These are phyloP conservation scores for Botryotinia convoluta DNA, from an alignment of 2,329 filamentous ascomycete species.

Conservation along the genomic window DNA sequence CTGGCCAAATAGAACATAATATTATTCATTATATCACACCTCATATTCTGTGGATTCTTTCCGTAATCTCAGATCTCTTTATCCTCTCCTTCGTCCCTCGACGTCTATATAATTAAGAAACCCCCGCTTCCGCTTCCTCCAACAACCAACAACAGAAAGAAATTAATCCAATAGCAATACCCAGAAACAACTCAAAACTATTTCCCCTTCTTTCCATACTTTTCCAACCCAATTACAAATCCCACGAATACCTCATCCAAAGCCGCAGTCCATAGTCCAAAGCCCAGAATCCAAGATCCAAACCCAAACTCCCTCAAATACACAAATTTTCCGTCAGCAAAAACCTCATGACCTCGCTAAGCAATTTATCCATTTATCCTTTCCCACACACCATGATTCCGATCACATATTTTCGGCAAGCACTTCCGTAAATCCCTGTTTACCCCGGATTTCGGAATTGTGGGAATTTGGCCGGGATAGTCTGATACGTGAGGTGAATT, in stretches of 20 bases:
- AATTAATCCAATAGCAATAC: background rate
- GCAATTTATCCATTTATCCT: background rate
- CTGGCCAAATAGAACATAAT: background rate
- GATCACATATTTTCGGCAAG: background rate
- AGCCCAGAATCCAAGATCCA: background rate
- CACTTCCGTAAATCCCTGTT: constrained; percentile 6
- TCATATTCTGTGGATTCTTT: background rate
- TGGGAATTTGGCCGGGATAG: background rate
- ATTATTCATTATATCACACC: background rate
- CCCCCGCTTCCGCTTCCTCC: background rate
- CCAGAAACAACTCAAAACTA: background rate
- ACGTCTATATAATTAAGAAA: background rate
- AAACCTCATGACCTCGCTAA: background rate
- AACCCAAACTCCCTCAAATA: background rate
- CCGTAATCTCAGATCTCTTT: background rate
- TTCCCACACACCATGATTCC: background rate
- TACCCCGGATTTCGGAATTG: constrained; percentile 3
- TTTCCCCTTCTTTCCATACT: background rate
- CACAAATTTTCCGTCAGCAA: background rate
- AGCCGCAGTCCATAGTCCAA: background rate
- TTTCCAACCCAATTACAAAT: background rate
- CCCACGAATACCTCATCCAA: background rate
- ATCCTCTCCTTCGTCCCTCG: background rate
- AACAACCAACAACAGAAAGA: background rate
- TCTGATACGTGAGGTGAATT: background rate